Evolutionary conservation across 768 basidiomycete genomes (phyloP).

Genomic region (Mycena filopes): DNA sequence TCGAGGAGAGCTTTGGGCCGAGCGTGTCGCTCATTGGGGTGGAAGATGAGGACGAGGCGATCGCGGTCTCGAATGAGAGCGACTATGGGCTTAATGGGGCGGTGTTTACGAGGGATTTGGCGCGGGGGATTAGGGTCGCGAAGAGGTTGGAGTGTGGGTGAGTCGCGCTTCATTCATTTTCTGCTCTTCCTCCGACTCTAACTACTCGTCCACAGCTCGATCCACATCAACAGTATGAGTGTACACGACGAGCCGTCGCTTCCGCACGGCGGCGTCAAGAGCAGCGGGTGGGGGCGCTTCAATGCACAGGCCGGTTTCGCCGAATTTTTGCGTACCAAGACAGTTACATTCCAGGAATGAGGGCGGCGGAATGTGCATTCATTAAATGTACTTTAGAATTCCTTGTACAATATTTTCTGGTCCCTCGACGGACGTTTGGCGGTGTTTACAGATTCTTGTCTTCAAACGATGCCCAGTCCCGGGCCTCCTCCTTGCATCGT

Average conservation of each 20-base stretch:
- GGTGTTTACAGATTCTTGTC: too few relatives aligned
- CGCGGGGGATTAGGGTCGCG: slow-evolving; percentile 29
- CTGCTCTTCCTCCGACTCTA: neutral
- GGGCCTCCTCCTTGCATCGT: too few relatives aligned
- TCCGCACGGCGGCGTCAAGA: slow-evolving; percentile 30
- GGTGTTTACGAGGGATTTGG: slow-evolving; percentile 30
- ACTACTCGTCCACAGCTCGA: neutral
- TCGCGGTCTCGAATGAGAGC: slow-evolving; percentile 29
- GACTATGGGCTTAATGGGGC: slow-evolving; percentile 30
- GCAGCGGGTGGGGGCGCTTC: slow-evolving; percentile 33
- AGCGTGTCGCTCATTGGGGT: slow-evolving; percentile 31
- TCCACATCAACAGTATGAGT: slow-evolving; percentile 32
- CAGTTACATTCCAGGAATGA: slow-evolving; percentile 25
- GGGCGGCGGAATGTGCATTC: too few relatives aligned
- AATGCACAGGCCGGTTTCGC: slow-evolving; percentile 27
- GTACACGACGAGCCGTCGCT: slow-evolving; percentile 31
- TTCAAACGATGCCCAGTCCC: too few relatives aligned
- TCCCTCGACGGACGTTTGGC: too few relatives aligned
- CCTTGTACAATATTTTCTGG: too few relatives aligned
- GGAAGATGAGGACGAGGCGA: slow-evolving; percentile 29
- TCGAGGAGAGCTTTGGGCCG: slow-evolving; percentile 33
- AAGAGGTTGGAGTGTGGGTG: slow-evolving; percentile 29
- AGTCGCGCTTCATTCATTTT: too few relatives aligned
- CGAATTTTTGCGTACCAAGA: slow-evolving; percentile 32
- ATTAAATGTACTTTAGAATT: too few relatives aligned